Percentiles rank a stretch among this genome's conserved stretches.
phyloP scores from a whole-genome alignment of 1,284 basidiomycete species.

The Grifola frondosa region DNA sequence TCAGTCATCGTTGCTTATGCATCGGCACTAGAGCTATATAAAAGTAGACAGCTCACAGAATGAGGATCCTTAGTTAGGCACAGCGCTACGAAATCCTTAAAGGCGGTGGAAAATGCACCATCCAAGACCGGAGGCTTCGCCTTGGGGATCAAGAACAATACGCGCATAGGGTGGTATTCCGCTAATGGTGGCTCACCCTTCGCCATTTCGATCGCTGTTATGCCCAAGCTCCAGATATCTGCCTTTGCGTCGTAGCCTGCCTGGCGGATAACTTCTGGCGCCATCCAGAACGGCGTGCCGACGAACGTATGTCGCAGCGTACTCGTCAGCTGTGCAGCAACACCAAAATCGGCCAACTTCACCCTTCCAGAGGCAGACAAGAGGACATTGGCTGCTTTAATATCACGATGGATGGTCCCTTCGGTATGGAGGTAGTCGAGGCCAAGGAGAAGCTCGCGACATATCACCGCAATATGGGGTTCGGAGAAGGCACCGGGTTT shows the following conservation, averaged over 20 bases:
- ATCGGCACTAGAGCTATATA: conserved; percentile 1
- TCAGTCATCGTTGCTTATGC: conserved; percentile 6
- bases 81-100: conserved; percentile 89
- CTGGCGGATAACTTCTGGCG: conserved; percentile 95
- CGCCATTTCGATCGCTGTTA: conserved; percentile 95
- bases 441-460: conserved; percentile 90
- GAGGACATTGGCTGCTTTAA: conserved; percentile 97
- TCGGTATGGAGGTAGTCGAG: conserved; percentile 94
- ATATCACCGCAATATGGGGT: conserved; percentile 91
- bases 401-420: conserved; percentile 96
- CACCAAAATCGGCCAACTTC: conserved; percentile 97
- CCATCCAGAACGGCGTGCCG: conserved; percentile 98
- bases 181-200: conserved; percentile 92
- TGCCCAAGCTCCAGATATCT: conserved; percentile 96
- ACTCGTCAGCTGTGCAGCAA: conserved; percentile 88
- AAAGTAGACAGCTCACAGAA: conserved; percentile 50
- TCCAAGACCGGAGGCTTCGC: conserved; percentile 92
- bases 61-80: conserved; percentile 94
- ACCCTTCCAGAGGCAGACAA: conserved; percentile 89
- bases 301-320: conserved; percentile 93
- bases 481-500: conserved; percentile 91
- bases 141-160: conserved; percentile 94
- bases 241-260: conserved; percentile 96
- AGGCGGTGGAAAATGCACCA: conserved; percentile 78
- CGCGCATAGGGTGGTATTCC: conserved; percentile 95